Base-by-base conservation (phyloP, 257 asterid species). In the Solanum peruvianum region DNA sequence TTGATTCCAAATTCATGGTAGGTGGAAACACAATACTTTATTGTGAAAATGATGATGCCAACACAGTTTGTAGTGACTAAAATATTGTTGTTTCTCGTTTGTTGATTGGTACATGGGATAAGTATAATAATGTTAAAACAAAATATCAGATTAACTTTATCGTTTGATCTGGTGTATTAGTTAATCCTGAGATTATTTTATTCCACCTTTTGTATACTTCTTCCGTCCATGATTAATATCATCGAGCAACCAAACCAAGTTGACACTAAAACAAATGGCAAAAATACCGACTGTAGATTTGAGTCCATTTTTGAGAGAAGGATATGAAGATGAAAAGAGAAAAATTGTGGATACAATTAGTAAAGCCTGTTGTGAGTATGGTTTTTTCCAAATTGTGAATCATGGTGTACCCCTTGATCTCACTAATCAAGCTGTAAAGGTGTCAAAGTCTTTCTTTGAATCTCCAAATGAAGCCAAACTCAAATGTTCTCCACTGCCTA, bases 231-330 rank as follows among this genome's bases (percentile, higher is more conserved):
- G 44, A 9, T 41, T 9, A 39, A 39, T 41, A 42, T 52, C 62
- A 52, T 52, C 27, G 62, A 78, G 42, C 39, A 27, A 78, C 39
- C 84, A 77, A 77, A 76, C 60, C 84, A 77, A 25, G 62, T 77
- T 44, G 64, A 44, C 15, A 25, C 2, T 44, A 2, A 39, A 56
- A 60, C 8, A 39, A 44, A 77, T 85, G 90, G 88, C 89, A 62
- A 89, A 33, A 20, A 89, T 94, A 87, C 94, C 95, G 0, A 88
- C 90, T 1, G 90, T 93, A 12, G 95, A 93, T 83, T 92, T 94
- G 20, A 92, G 92, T 16, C 89, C 83, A 42, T 94, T 92, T 90
- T 88, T 87, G 3, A 78, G 25, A 27, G 78, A 85, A 21, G 90
- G 78, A 2, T 88, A 87, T 20, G 95, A 87, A 41, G 87, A 88